These are phyloP conservation scores for Ceratocystis colombiana DNA, from an alignment of 2,329 filamentous ascomycete genomes.

Conservation along the genomic window DNA sequence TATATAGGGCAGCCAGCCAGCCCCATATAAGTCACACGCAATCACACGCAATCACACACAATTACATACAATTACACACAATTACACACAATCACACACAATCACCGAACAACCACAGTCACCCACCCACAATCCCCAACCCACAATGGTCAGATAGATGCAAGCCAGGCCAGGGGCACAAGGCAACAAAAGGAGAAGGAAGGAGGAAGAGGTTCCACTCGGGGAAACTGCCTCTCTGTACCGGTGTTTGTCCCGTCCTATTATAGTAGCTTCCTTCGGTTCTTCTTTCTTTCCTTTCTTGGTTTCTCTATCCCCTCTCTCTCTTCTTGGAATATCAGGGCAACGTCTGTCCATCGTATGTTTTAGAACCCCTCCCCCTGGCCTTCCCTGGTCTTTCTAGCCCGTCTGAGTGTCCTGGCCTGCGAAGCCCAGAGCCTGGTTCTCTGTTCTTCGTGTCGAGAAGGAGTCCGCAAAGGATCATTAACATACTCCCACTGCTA, in stretches of 20 bases:
- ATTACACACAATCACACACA: too few species aligned
- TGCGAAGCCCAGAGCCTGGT: too few species aligned
- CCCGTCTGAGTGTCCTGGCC: background rate
- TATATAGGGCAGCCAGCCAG: too few species aligned
- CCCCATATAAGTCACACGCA: too few species aligned
- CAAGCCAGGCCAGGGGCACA: background rate
- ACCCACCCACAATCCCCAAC: too few species aligned
- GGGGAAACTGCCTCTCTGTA: background rate
- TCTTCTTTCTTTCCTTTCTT: constrained; percentile 4
- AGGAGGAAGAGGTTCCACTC: background rate
- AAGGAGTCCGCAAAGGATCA: background rate
- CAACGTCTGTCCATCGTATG: background rate
- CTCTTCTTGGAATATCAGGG: background rate
- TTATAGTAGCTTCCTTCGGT: background rate
- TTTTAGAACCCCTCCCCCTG: background rate
- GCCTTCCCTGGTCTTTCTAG: background rate
- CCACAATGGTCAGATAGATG: too few species aligned
- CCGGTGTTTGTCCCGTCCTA: background rate
- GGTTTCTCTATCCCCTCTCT: background rate
- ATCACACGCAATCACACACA: too few species aligned
- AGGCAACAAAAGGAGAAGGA: background rate
- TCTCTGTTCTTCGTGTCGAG: too few species aligned
- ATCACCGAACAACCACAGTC: too few species aligned
- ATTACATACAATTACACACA: too few species aligned
- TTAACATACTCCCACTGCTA: background rate